Evolutionary conservation across 345 rosid genomes (phyloP).

Genomic region (Melaleuca alternifolia): DNA sequence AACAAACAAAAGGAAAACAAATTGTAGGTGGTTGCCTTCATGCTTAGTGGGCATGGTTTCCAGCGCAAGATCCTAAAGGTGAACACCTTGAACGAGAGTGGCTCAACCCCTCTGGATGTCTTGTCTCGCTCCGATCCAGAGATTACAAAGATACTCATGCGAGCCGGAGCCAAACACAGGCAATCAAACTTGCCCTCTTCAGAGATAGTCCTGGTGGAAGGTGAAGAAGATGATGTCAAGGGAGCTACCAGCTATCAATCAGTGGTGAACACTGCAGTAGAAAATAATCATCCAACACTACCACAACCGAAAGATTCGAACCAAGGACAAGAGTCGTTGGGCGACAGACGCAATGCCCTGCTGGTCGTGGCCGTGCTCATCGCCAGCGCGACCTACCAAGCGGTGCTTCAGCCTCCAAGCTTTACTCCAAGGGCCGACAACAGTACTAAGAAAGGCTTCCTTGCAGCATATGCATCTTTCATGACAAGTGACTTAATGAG

Average conservation of each 20-base stretch:
- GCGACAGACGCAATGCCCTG: accelerated
- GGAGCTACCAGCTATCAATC: background rate
- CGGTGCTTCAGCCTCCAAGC: background rate
- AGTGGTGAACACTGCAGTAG: background rate
- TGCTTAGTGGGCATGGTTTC: background rate
- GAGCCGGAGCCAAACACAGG: background rate
- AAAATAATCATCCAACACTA: background rate
- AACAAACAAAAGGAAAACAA: background rate
- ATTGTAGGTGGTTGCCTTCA: background rate
- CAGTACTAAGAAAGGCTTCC: background rate
- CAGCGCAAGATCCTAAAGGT: background rate
- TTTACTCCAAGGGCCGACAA: background rate
- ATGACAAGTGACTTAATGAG: background rate
- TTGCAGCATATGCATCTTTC: background rate
- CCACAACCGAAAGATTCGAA: background rate
- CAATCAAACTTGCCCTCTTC: background rate
- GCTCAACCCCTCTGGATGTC: background rate
- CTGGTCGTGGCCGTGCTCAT: background rate
- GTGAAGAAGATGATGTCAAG: background rate
- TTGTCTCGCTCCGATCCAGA: background rate
- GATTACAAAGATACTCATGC: background rate
- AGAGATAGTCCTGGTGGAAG: background rate
- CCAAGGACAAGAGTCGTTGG: background rate
- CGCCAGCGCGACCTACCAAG: background rate
- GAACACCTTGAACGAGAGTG: background rate